Evolutionary conservation across 1,139 yeast genomes (phyloP).

Genomic region (Debaryomycetaceae sp.): DNA sequence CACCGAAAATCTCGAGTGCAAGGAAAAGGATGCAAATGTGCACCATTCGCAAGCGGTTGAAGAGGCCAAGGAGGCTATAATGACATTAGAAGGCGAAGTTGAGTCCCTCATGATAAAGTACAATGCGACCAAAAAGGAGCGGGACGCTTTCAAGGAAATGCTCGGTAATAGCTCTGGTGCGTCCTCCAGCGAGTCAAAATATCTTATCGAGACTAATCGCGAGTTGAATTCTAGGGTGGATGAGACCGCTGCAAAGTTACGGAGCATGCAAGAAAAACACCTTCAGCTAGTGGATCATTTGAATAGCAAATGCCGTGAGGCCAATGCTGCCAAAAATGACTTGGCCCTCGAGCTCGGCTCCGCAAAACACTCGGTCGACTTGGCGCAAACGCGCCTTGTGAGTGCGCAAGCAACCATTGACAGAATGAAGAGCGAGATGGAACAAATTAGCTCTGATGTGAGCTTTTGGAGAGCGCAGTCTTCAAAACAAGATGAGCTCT

Average conservation of each 20-base stretch:
- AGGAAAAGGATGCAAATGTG: constrained; percentile 26
- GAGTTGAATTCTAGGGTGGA: constrained; percentile 19
- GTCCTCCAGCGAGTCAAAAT: constrained; percentile 8
- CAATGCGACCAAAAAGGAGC: constrained; percentile 46
- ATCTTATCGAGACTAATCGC: constrained; percentile 17
- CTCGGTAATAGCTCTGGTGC: constrained; percentile 5
- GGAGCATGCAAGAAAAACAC: constrained; percentile 21
- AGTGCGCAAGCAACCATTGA: constrained; percentile 18
- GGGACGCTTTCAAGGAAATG: constrained; percentile 52
- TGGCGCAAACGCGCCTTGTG: constrained; percentile 22
- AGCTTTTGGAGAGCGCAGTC: constrained; percentile 42
- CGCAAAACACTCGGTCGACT: constrained; percentile 21
- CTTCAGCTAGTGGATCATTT: constrained; percentile 14
- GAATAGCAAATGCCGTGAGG: constrained; percentile 17
- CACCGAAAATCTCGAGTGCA: constrained; percentile 57
- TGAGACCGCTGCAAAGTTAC: constrained; percentile 18
- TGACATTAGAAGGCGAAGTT: constrained; percentile 54
- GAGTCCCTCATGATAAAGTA: constrained; percentile 38
- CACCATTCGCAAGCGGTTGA: constrained; percentile 50
- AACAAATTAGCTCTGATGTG: constrained; percentile 9
- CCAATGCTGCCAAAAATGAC: constrained; percentile 20
- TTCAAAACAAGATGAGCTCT: constrained; percentile 43
- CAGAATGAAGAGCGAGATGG: constrained; percentile 15
- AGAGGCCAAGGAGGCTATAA: constrained; percentile 71
- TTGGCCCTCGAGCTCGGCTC: constrained; percentile 19